These are phyloP conservation scores for Diaporthe helianthi DNA, from an alignment of 2,329 filamentous ascomycete genomes.

Conservation along the genomic window DNA sequence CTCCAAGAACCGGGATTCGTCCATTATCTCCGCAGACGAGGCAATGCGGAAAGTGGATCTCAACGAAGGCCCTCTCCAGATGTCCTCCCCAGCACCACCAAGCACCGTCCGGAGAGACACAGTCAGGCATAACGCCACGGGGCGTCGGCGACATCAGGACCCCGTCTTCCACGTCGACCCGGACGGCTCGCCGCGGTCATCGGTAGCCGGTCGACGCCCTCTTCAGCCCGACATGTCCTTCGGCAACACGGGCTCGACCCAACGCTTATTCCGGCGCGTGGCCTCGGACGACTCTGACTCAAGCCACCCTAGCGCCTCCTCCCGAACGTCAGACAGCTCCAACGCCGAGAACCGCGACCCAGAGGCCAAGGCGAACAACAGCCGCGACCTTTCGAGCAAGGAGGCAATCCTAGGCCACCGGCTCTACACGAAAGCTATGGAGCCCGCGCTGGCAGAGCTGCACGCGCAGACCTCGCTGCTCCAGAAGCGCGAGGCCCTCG, in stretches of 20 bases:
- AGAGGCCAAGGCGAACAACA: slow-evolving; percentile 38
- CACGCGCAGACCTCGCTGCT: slow-evolving; percentile 76
- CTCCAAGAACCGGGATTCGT: slow-evolving; percentile 62
- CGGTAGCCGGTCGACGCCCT: slow-evolving; percentile 71
- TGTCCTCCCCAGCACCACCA: slow-evolving; percentile 56
- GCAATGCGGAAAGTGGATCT: slow-evolving; percentile 66
- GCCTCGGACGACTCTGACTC: slow-evolving; percentile 69
- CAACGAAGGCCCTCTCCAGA: slow-evolving; percentile 66
- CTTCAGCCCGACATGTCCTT: slow-evolving; percentile 91
- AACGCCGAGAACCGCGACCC: slow-evolving; percentile 69
- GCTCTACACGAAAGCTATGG: slow-evolving; percentile 81
- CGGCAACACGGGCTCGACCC: slow-evolving; percentile 90
- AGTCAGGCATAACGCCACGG: slow-evolving; percentile 55
- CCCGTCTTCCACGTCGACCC: slow-evolving; percentile 41
- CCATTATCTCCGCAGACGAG: slow-evolving; percentile 65
- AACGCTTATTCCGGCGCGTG: slow-evolving; percentile 88
- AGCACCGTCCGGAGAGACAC: slow-evolving; percentile 69
- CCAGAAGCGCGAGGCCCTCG: slow-evolving; percentile 81
- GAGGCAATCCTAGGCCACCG: slow-evolving; percentile 84
- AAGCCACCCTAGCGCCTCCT: slow-evolving; percentile 45
- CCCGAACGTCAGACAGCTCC: slow-evolving; percentile 47
- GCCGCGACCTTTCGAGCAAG: slow-evolving; percentile 71
- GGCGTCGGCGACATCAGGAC: slow-evolving; percentile 34
- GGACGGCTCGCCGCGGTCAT: slow-evolving; percentile 52
- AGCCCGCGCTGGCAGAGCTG: slow-evolving; percentile 83